phyloP scores from a whole-genome alignment of 1,139 yeast genomes.

The Geotrichum cucujoidarum region DNA sequence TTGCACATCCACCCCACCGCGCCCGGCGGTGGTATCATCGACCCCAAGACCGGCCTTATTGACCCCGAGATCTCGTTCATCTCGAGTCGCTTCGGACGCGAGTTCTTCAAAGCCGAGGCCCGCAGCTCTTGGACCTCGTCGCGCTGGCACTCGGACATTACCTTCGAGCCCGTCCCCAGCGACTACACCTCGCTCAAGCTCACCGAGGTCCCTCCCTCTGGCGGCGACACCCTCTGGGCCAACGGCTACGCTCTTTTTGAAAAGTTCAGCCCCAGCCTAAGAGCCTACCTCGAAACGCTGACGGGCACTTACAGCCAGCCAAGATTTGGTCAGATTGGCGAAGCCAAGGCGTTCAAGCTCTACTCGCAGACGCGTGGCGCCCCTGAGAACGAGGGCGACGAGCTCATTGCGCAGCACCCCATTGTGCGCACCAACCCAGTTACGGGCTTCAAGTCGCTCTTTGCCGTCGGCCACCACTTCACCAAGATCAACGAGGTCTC shows the following conservation, averaged over 20 bases:
- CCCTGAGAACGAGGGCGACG: slow-evolving; percentile 35
- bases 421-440: slow-evolving; percentile 46
- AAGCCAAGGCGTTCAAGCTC: slow-evolving; percentile 37
- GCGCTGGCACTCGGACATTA: slow-evolving; percentile 48
- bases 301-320: slow-evolving; percentile 34
- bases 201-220: slow-evolving; percentile 42
- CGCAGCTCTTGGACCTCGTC: slow-evolving; percentile 1
- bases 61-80: slow-evolving; percentile 24
- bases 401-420: slow-evolving; percentile 39
- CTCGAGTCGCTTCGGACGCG: slow-evolving; percentile 27
- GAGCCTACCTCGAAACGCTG: slow-evolving; percentile 40
- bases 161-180: slow-evolving; percentile 46
- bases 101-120: slow-evolving; percentile 21
- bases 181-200: slow-evolving; percentile 44
- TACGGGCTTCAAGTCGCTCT: slow-evolving; percentile 46
- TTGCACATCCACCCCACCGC: slow-evolving; percentile 44
- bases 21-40: slow-evolving; percentile 30
- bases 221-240: slow-evolving; percentile 48
- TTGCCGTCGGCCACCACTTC: slow-evolving; percentile 42
- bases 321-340: slow-evolving; percentile 35
- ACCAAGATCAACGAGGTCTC: slow-evolving; percentile 41
- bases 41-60: slow-evolving; percentile 20
- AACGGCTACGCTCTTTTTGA: slow-evolving; percentile 47
- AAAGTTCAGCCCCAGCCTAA: slow-evolving; percentile 43
- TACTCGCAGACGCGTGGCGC: slow-evolving; percentile 38